Percentiles rank a stretch among this genome's conserved stretches.
These are phyloP conservation scores for Lentinula aciculospora DNA, from an alignment of 768 basidiomycete genomes.

Conservation along the genomic window DNA sequence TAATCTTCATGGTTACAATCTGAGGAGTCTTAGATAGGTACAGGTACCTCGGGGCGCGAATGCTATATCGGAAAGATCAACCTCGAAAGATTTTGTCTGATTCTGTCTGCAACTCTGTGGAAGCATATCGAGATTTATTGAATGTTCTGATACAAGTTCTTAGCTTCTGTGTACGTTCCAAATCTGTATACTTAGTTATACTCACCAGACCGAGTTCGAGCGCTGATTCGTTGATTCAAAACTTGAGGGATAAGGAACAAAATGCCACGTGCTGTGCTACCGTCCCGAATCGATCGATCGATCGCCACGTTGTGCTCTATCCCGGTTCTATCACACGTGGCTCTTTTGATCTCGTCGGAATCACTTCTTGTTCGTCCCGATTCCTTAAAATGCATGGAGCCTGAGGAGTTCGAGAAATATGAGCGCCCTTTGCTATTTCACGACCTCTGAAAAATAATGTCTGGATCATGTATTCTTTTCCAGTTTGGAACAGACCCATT, in stretches of 20 bases:
- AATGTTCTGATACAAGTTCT: neutral
- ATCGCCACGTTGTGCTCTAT: neutral
- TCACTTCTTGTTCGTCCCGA: neutral
- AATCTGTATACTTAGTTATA: too few relatives aligned
- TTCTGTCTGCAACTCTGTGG: neutral
- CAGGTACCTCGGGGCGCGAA: too few relatives aligned
- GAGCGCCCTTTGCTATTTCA: conserved; percentile 5
- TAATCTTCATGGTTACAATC: too few relatives aligned
- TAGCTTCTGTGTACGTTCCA: neutral
- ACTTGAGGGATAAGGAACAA: too few relatives aligned
- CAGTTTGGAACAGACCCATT: conserved; percentile 66
- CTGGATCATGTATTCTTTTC: conserved; percentile 41
- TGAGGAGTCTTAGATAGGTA: too few relatives aligned
- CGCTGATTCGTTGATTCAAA: too few relatives aligned
- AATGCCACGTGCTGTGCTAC: neutral
- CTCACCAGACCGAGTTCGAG: too few relatives aligned
- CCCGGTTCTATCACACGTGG: neutral
- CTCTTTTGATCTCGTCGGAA: neutral
- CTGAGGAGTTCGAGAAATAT: neutral
- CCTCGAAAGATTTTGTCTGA: neutral
- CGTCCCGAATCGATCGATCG: neutral
- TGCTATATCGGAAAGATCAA: neutral
- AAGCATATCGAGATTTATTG: neutral
- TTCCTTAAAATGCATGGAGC: neutral
- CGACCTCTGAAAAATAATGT: conserved; percentile 19